Evolutionary conservation across 768 basidiomycete species (phyloP).

Genomic region (Psilocybe tampanensis): DNA sequence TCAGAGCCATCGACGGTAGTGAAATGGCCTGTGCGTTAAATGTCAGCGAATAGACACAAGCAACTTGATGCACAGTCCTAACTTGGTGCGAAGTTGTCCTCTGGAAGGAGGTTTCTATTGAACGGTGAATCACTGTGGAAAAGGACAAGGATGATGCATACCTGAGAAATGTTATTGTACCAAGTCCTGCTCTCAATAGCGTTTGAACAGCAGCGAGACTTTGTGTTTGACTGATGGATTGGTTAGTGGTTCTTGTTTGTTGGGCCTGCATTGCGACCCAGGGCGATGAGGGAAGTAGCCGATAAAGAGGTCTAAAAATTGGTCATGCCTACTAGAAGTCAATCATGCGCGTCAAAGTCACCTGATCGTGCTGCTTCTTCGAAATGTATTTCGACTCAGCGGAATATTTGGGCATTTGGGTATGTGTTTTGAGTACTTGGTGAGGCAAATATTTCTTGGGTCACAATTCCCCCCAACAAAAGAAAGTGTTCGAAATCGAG

Average conservation of each 20-base stretch:
- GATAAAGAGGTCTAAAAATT: too few species aligned
- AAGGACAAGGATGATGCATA: constrained; percentile 22
- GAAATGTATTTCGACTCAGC: too few species aligned
- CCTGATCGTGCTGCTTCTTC: too few species aligned
- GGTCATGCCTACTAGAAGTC: too few species aligned
- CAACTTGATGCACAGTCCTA: constrained; percentile 4
- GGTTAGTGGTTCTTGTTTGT: constrained; percentile 32
- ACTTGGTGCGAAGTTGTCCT: constrained; percentile 80
- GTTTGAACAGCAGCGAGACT: constrained; percentile 75
- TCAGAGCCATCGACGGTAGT: constrained; percentile 49
- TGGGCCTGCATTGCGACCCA: constrained; percentile 35
- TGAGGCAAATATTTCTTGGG: too few species aligned
- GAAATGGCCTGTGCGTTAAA: constrained; percentile 47
- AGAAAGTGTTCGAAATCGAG: too few species aligned
- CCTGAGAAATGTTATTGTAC: constrained; percentile 80
- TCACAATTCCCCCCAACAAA: too few species aligned
- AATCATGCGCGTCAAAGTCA: too few species aligned
- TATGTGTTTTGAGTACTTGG: too few species aligned
- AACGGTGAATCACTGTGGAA: background rate
- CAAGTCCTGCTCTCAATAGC: constrained; percentile 69
- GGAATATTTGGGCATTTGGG: too few species aligned
- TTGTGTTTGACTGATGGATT: constrained; percentile 56
- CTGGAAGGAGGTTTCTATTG: constrained; percentile 70
- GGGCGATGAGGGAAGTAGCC: background rate
- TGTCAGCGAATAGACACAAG: background rate